These are phyloP conservation scores for Chaetomidium leptoderma DNA, from an alignment of 495 filamentous ascomycete genomes.

Conservation along the genomic window DNA sequence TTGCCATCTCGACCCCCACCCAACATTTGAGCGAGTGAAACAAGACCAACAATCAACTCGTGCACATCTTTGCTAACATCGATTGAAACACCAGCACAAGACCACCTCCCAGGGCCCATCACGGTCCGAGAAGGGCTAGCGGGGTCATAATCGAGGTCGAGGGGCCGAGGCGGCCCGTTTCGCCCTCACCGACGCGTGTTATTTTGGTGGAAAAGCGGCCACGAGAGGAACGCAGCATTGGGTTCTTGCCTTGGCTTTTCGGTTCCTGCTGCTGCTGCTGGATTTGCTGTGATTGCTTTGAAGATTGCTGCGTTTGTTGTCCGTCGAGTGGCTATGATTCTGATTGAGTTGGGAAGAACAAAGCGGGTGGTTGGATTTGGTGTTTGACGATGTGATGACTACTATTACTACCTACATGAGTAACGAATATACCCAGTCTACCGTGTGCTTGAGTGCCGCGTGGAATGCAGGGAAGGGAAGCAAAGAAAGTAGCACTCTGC, in stretches of 20 bases:
- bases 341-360: background rate
- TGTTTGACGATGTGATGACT: background rate
- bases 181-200: constrained; percentile 15
- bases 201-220: constrained; percentile 15
- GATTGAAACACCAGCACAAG: constrained; percentile 3
- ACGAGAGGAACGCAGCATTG: background rate
- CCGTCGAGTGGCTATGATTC: constrained; percentile 10
- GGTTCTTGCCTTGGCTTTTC: constrained; percentile 17
- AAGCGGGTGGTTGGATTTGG: background rate
- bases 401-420: too few species aligned
- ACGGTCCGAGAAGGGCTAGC: background rate
- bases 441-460: too few species aligned
- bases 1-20: background rate
- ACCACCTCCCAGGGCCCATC: constrained; percentile 9
- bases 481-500: too few species aligned
- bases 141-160: constrained; percentile 11
- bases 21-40: background rate
- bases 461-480: too few species aligned
- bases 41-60: background rate
- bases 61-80: background rate
- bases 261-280: constrained; percentile 11
- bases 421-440: too few species aligned
- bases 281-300: constrained; percentile 9
- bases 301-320: constrained; percentile 14
- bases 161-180: constrained; percentile 8